Conservation (phyloP, 306 rosid genomes). For the Cicer yamashitae region DNA sequence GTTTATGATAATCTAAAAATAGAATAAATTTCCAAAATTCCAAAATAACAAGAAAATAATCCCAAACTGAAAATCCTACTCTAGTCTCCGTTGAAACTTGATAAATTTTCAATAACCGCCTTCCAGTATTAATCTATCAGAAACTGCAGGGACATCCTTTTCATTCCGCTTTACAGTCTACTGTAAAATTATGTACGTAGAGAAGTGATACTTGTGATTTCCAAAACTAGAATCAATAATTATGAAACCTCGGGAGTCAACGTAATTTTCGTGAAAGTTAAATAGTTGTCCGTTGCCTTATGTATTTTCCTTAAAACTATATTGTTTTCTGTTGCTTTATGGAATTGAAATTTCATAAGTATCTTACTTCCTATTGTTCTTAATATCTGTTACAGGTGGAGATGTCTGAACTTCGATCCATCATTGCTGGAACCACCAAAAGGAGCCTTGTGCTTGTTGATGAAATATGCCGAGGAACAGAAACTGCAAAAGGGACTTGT, state of each 20-base stretch:
- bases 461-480: slow-evolving; percentile 98
- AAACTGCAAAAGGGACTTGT: slow-evolving; percentile 95
- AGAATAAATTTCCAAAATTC: not conserved
- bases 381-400: slow-evolving; percentile 70
- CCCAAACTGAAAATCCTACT: not conserved
- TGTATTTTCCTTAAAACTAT: not conserved
- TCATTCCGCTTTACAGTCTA: not conserved
- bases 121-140: not conserved
- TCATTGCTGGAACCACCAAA: slow-evolving; percentile 68
- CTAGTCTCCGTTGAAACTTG: not conserved
- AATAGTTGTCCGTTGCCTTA: slow-evolving; percentile 12
- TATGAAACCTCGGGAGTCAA: not conserved
- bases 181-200: not conserved
- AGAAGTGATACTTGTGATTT: not conserved
- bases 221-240: slow-evolving; percentile 14
- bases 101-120: not conserved
- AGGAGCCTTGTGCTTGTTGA: slow-evolving; percentile 94
- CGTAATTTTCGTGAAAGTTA: slow-evolving; percentile 4
- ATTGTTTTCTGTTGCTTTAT: slow-evolving; percentile 31
- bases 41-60: not conserved
- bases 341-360: not conserved
- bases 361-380: slow-evolving; percentile 33
- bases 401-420: slow-evolving; percentile 92
- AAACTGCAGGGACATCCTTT: not conserved
- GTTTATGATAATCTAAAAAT: not conserved